Conservation (phyloP, 495 filamentous ascomycete species). For the Poronia punctata region DNA sequence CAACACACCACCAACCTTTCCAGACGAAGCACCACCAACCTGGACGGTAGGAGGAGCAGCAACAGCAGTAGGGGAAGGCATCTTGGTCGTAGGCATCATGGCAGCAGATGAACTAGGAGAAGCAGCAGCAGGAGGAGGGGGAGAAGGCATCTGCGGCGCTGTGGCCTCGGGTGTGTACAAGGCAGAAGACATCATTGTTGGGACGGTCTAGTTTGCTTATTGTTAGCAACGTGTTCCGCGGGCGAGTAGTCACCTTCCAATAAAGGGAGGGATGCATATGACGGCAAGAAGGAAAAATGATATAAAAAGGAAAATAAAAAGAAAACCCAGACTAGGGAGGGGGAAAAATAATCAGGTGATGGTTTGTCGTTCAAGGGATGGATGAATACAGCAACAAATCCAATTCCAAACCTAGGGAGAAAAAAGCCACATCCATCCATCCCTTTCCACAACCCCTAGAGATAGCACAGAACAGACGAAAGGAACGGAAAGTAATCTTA, state of each 20-base stretch:
- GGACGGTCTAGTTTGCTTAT: neutral
- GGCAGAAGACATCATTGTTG: constrained; percentile 5
- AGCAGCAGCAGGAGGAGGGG: neutral
- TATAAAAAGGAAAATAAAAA: too few relatives aligned
- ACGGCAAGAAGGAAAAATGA: too few relatives aligned
- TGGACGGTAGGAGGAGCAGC: neutral
- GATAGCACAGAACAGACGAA: neutral
- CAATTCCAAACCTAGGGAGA: neutral
- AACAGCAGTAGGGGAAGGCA: neutral
- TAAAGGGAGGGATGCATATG: neutral
- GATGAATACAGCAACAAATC: neutral
- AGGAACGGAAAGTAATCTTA: too few relatives aligned
- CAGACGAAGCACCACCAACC: constrained; percentile 3
- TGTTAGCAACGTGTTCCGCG: neutral
- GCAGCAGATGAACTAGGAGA: neutral
- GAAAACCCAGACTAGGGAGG: too few relatives aligned
- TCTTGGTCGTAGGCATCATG: neutral
- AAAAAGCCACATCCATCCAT: neutral
- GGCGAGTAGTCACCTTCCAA: neutral
- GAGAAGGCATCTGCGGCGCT: neutral
- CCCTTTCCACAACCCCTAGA: too few relatives aligned
- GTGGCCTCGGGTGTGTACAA: constrained; percentile 1
- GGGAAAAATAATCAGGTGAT: too few relatives aligned
- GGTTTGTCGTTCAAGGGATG: too few relatives aligned
- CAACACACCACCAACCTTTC: too few relatives aligned